Evolutionary conservation across 345 rosid species (phyloP).

Genomic region (Citrus glauca): DNA sequence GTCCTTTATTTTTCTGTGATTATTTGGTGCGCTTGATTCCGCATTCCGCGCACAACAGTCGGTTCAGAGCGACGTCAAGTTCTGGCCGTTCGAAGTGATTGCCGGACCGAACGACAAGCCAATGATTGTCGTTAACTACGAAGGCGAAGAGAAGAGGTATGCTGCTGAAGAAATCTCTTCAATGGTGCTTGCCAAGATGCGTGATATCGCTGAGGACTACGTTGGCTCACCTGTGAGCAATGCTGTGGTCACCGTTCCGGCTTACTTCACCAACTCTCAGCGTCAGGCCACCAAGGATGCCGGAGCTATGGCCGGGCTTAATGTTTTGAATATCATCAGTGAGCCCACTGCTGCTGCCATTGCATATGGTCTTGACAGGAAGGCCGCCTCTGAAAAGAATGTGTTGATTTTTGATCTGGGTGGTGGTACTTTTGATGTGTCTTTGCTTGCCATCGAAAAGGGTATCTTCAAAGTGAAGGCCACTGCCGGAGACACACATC

Average conservation of each 20-base stretch:
- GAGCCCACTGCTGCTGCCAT: neutral
- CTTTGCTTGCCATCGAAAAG: too few species aligned
- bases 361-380: too few species aligned
- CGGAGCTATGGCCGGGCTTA: slow-evolving; percentile 32
- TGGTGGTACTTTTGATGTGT: slow-evolving; percentile 56
- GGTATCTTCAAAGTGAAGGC: slow-evolving; percentile 42
- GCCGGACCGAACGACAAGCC: too few species aligned
- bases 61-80: too few species aligned
- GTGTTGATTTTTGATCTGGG: slow-evolving; percentile 46
- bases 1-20: fast-evolving
- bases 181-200: too few species aligned
- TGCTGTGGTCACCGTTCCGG: slow-evolving; percentile 45
- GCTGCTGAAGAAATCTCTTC: too few species aligned
- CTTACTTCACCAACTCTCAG: slow-evolving; percentile 43
- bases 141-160: too few species aligned
- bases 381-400: slow-evolving; percentile 4
- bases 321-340: slow-evolving; percentile 33
- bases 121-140: too few species aligned
- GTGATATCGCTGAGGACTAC: slow-evolving; percentile 41
- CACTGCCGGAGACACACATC: slow-evolving; percentile 42
- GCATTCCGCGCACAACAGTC: too few species aligned
- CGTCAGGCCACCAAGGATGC: slow-evolving; percentile 47
- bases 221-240: slow-evolving; percentile 30
- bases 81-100: too few species aligned
- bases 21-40: too few species aligned